phyloP scores from a whole-genome alignment of 2,329 filamentous ascomycete species.

The Epichloe baconii region DNA sequence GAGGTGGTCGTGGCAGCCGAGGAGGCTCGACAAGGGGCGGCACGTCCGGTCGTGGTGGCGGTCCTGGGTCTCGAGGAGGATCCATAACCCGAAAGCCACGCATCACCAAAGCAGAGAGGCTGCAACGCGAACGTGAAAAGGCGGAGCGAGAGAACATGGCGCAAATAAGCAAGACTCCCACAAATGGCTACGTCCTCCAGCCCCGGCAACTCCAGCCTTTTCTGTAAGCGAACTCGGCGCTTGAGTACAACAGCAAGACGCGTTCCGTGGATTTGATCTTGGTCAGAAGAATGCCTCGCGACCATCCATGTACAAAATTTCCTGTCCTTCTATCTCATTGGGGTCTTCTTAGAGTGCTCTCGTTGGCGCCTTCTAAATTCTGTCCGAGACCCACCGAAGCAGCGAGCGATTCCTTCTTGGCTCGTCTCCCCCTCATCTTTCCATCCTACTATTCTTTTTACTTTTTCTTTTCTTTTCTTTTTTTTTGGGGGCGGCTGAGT shows the following conservation, averaged over 20 bases:
- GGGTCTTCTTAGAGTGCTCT: too few species aligned
- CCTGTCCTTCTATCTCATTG: too few species aligned
- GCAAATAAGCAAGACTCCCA: slow-evolving; percentile 25
- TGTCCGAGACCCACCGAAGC: too few species aligned
- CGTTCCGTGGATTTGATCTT: too few species aligned
- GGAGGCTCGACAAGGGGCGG: slow-evolving; percentile 48
- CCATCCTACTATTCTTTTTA: neutral
- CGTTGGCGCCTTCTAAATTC: too few species aligned
- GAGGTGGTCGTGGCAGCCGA: slow-evolving; percentile 41
- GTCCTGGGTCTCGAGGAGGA: slow-evolving; percentile 63
- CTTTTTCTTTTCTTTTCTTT: neutral
- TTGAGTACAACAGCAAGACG: slow-evolving; percentile 7
- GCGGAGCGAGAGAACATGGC: slow-evolving; percentile 50
- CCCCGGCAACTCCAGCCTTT: slow-evolving; percentile 24
- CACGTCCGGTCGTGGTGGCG: slow-evolving; percentile 32
- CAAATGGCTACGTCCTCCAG: slow-evolving; percentile 24
- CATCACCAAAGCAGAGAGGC: slow-evolving; percentile 74
- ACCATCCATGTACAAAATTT: neutral
- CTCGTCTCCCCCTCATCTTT: neutral
- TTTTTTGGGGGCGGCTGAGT: neutral
- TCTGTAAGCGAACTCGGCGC: slow-evolving; percentile 24
- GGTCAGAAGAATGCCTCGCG: neutral
- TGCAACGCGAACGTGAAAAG: slow-evolving; percentile 71
- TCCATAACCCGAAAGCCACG: slow-evolving; percentile 67
- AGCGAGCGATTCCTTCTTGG: neutral